Percentiles rank a stretch among this genome's conserved stretches.
Conservation (phyloP, 257 asterid genomes). For the Solanum sejunctum region DNA sequence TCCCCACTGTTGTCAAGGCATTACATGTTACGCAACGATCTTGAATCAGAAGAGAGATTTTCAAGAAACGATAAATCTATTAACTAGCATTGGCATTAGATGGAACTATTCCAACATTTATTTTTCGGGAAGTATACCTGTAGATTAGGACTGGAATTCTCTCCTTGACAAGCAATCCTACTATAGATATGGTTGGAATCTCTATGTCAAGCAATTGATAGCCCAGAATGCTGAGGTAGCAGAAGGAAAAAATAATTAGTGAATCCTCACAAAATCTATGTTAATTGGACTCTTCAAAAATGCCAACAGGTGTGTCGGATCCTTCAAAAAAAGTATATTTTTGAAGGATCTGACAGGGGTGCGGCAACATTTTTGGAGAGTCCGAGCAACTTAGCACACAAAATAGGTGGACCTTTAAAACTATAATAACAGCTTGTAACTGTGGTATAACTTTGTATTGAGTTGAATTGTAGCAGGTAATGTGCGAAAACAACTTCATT, state of each 20-base stretch:
- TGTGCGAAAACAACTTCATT: not conserved
- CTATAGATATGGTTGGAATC: slow-evolving; percentile 38
- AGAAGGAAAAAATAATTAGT: not conserved
- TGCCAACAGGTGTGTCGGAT: no score
- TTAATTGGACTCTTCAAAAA: no score
- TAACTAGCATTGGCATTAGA: not conserved
- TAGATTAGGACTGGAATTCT: slow-evolving; percentile 45
- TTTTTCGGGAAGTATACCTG: slow-evolving; percentile 20
- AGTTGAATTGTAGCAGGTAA: not conserved
- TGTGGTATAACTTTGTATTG: not conserved
- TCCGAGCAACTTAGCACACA: no score
- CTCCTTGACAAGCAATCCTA: slow-evolving; percentile 44
- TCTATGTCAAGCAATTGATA: slow-evolving; percentile 56
- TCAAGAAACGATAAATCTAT: not conserved
- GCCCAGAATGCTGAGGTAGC: slow-evolving; percentile 29
- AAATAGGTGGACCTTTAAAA: not conserved
- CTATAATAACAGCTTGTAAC: not conserved
- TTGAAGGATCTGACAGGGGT: no score
- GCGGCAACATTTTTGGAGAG: no score
- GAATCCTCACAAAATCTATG: not conserved
- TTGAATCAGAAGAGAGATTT: not conserved
- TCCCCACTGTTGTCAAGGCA: slow-evolving; percentile 35
- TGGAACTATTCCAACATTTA: not conserved
- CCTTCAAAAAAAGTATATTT: no score
- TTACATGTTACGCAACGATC: not conserved